phyloP scores from a whole-genome alignment of 1,284 basidiomycete genomes.

The Cerioporus squamosus region DNA sequence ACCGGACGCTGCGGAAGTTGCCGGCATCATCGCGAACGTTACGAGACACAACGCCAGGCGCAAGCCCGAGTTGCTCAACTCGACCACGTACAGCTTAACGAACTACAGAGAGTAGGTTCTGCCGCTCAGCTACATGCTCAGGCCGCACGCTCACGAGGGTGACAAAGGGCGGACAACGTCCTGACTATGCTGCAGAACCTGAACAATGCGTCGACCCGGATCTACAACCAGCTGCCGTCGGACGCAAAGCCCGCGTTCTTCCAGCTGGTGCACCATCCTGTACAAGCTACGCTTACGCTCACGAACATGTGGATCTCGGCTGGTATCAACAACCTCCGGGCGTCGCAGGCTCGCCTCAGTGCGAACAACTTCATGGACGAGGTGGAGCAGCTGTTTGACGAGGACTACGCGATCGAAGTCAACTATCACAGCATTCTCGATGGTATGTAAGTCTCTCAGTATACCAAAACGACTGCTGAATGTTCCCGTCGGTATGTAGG shows the following conservation, averaged over 20 bases:
- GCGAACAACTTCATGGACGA: conserved; percentile 60
- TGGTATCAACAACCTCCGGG: conserved; percentile 63
- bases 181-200: conserved; percentile 53
- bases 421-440: conserved; percentile 63
- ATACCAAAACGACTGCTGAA: background rate
- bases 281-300: conserved; percentile 61
- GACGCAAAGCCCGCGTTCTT: conserved; percentile 63
- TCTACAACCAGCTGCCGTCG: conserved; percentile 57
- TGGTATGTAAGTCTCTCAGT: conserved; percentile 41
- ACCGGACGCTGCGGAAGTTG: conserved; percentile 45
- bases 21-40: conserved; percentile 59
- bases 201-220: conserved; percentile 50
- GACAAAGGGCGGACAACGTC: conserved; percentile 58
- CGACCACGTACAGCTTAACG: conserved; percentile 63
- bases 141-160: background rate
- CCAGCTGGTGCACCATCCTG: conserved; percentile 68
- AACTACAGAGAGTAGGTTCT: conserved; percentile 69
- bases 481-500: conserved; percentile 35
- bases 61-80: conserved; percentile 71
- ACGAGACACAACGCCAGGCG: conserved; percentile 64
- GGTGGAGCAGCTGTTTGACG: conserved; percentile 59
- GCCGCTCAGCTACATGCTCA: conserved; percentile 2
- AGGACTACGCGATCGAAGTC: conserved; percentile 60
- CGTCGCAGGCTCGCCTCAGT: conserved; percentile 66
- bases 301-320: conserved; percentile 60